Base-by-base conservation (phyloP, 2,329 filamentous ascomycete genomes). In the Iodosphaeria phyllophila region DNA sequence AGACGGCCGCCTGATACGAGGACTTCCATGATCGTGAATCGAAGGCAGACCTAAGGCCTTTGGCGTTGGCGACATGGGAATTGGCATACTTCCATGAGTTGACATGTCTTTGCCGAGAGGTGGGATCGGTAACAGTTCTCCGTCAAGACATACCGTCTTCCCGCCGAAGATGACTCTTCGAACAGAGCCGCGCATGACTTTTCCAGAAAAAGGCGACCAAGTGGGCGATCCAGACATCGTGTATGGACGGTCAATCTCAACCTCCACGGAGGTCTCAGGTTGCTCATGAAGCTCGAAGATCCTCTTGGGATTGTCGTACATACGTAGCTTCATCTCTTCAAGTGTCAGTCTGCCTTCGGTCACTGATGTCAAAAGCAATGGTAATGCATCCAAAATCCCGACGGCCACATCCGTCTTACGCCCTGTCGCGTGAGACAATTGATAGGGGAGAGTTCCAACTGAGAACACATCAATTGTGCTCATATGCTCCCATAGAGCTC, bases 281-380 rank as follows among this genome's bases (percentile, higher is more conserved):
- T 84, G 77, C 37, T 84, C 77, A 35, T 84, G 77, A 25, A 84
- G 63, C 53, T 84, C 76, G 37, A 84, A 84, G 38, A 84, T 83
- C 43, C 66, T 64, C 54, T 75, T 77, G 3, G 77, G 77, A 44
- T 82, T 83, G 42, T 79, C 72, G 44, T 83, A 75, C 23, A 84
- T 60, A 20, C 74, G 68, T 28, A 52, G 44, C 42, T 67, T 74
- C 44, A 84, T 63, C 41, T 84, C 76, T 16, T 83, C 74, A 18
- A 83, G 50, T 4, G 72, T 78, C 38, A 84, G 49, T 39, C 61
- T 72, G 32, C 75, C 75, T 42, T 83, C 74, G 4, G 70, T 58
- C 25, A 83, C 75, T 25, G 77, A 78, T 10, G 74, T 80, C 39
- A 84, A 60, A 27, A 84, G 61, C 16, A 84, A 57, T 20, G 78